Evolutionary conservation across 148 eudicot genomes (phyloP).

Genomic region (Pharnaceum exiguum): DNA sequence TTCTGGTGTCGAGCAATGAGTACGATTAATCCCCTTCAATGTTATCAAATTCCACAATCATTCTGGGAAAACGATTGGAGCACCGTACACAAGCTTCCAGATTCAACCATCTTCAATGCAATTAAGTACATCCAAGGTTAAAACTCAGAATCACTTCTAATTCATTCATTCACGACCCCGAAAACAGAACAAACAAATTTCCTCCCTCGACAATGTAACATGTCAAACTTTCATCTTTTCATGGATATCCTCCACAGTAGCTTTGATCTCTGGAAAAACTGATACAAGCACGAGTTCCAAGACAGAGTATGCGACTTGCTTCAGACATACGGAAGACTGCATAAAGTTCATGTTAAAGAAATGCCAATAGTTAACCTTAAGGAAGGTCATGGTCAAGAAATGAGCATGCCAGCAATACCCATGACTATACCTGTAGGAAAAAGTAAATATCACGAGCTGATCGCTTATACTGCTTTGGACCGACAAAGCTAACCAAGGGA

Average conservation of each 20-base stretch:
- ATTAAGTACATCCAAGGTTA: not conserved
- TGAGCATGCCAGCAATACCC: not conserved
- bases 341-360: not conserved
- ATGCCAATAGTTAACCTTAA: not conserved
- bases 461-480: constrained; percentile 82
- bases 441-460: constrained; percentile 80
- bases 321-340: constrained; percentile 86
- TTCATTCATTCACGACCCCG: too few species aligned
- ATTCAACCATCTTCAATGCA: not conserved
- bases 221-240: constrained; percentile 33
- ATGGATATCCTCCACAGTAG: constrained; percentile 58
- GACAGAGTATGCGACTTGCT: constrained; percentile 76
- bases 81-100: not conserved
- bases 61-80: not conserved
- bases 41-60: not conserved
- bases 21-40: not conserved
- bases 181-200: too few species aligned
- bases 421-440: constrained; percentile 97
- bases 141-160: too few species aligned
- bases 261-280: constrained; percentile 78
- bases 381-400: not conserved
- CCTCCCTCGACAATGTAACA: too few species aligned
- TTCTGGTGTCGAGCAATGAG: not conserved
- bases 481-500: constrained; percentile 86
- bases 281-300: constrained; percentile 79